Percentiles rank a stretch among this genome's conserved stretches.
phyloP scores from a whole-genome alignment of 192 early-diverging fungal species.

The Podila epicladia region DNA sequence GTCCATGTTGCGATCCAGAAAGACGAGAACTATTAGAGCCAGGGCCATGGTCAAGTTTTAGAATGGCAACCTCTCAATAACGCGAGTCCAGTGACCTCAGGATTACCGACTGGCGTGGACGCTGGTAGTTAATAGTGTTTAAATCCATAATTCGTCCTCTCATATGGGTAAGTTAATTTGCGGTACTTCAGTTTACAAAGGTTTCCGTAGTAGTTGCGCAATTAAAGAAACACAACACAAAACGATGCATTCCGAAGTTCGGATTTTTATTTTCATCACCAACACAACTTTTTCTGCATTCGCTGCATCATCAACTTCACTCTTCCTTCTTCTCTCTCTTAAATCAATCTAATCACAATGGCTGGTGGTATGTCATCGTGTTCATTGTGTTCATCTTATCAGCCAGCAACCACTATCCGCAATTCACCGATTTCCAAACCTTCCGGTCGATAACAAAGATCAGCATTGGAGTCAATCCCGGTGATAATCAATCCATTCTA shows the following conservation, averaged over 20 bases:
- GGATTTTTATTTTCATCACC: conserved; percentile 9
- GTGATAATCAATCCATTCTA: too few relatives aligned
- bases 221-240: background rate
- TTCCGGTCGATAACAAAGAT: too few relatives aligned
- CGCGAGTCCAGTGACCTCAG: background rate
- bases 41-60: background rate
- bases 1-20: conserved; percentile 94
- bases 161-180: too few relatives aligned
- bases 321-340: conserved; percentile 8
- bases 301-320: conserved; percentile 1
- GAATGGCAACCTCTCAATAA: background rate
- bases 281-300: background rate
- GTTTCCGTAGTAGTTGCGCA: too few relatives aligned
- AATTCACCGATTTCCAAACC: background rate
- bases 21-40: conserved; percentile 70
- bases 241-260: background rate
- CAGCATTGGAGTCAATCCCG: too few relatives aligned
- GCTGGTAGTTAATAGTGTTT: conserved; percentile 67
- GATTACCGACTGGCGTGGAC: conserved; percentile 62
- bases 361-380: conserved; percentile 26
- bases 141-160: too few relatives aligned
- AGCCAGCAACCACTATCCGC: background rate
- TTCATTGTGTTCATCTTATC: background rate
- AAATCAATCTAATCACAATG: conserved; percentile 18
- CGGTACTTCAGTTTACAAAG: too few relatives aligned